Percentiles rank a stretch among this genome's conserved stretches.
Evolutionary conservation across 805 yeast species (phyloP).

Genomic region (Hanseniaspora pseudoguilliermondii): DNA sequence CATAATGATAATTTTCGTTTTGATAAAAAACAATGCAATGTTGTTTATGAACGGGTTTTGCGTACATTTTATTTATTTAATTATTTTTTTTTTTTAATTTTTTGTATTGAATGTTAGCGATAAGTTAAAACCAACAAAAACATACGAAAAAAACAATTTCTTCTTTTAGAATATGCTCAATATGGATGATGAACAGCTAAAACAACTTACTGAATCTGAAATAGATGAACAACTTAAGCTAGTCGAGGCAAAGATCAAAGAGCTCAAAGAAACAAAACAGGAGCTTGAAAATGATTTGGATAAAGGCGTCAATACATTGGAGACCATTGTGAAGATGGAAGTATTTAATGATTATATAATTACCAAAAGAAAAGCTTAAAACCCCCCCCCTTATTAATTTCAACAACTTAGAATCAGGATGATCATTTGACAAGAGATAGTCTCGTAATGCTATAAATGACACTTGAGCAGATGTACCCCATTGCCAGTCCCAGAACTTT

Average conservation of each 20-base stretch:
- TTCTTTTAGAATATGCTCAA: no score
- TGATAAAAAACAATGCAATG: no score
- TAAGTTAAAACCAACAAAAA: no score
- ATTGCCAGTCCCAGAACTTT: constrained; percentile 56
- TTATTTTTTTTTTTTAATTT: no score
- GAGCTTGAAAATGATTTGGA: background rate
- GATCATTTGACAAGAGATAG: background rate
- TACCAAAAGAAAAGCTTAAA: background rate
- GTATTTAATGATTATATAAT: constrained; percentile 1
- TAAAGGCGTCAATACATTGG: background rate
- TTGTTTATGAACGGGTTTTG: no score
- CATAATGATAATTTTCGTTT: no score
- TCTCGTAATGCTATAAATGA: constrained; percentile 31
- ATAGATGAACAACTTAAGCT: background rate
- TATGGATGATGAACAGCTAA: background rate
- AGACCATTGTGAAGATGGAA: background rate
- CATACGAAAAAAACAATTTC: no score
- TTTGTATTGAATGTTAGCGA: no score
- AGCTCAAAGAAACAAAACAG: background rate
- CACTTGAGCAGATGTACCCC: constrained; percentile 42
- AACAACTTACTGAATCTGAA: background rate
- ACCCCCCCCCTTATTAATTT: no score
- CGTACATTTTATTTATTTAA: no score
- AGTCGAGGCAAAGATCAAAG: background rate
- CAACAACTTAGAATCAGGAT: background rate